Conservation (phyloP, 1,139 yeast genomes). For the Taiozyma sp. region DNA sequence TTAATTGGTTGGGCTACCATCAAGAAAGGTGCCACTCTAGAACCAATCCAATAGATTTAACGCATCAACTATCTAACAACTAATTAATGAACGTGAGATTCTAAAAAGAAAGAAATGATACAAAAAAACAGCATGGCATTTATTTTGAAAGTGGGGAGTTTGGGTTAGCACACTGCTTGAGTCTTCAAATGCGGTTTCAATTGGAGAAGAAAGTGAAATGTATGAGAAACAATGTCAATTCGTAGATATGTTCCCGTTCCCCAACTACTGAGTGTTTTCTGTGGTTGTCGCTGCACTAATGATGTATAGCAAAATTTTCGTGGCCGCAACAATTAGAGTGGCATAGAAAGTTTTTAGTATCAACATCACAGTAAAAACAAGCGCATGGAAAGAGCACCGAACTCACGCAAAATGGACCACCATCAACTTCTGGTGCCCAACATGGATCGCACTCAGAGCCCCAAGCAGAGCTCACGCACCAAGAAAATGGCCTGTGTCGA, state of each 20-base stretch:
- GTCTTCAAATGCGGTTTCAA: not conserved
- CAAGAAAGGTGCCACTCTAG: slow-evolving; percentile 88
- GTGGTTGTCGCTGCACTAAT: too few species aligned
- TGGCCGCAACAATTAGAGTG: not conserved
- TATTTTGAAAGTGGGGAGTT: not conserved
- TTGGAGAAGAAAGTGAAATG: not conserved
- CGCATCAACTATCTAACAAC: not conserved
- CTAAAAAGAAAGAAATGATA: not conserved
- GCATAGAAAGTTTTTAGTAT: not conserved
- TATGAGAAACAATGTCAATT: not conserved
- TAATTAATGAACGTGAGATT: not conserved
- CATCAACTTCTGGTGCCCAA: not conserved
- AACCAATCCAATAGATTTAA: slow-evolving; percentile 39
- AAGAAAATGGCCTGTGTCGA: slow-evolving; percentile 89
- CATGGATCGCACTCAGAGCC: not conserved
- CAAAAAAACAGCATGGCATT: not conserved
- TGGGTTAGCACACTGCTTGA: not conserved
- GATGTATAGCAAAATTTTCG: not conserved
- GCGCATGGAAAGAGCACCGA: not conserved
- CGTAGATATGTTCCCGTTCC: not conserved
- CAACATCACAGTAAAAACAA: not conserved
- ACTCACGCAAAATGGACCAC: not conserved
- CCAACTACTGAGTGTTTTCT: too few species aligned
- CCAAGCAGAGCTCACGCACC: not conserved
- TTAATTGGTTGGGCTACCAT: slow-evolving; percentile 99